phyloP scores from a whole-genome alignment of 2,329 filamentous ascomycete genomes.

The Chalaropsis thielavioides region DNA sequence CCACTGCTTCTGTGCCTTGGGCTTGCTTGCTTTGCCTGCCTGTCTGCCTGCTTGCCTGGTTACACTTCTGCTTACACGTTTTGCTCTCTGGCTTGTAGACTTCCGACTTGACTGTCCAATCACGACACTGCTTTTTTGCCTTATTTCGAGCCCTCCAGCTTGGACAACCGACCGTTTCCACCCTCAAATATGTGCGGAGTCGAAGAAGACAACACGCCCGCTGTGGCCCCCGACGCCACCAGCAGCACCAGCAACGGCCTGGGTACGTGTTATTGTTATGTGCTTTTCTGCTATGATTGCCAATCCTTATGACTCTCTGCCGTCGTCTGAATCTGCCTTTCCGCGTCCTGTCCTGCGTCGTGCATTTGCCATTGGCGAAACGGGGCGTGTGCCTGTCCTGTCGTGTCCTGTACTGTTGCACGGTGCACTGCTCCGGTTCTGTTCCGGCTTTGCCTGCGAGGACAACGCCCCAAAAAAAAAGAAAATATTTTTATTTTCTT shows the following conservation, averaged over 20 bases:
- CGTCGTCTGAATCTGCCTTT: neutral
- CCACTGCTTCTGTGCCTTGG: neutral
- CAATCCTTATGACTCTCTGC: neutral
- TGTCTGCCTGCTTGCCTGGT: neutral
- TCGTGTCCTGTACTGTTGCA: neutral
- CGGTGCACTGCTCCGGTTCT: slow-evolving; percentile 13
- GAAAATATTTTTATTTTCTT: neutral
- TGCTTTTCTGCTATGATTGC: neutral
- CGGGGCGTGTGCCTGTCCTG: neutral
- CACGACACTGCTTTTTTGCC: neutral
- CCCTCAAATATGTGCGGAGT: slow-evolving; percentile 13
- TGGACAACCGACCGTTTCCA: neutral
- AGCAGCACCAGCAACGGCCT: slow-evolving; percentile 6
- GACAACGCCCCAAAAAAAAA: slow-evolving; percentile 8
- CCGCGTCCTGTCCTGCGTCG: neutral
- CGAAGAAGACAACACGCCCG: slow-evolving; percentile 16
- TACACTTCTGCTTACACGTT: slow-evolving; percentile 10
- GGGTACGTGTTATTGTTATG: slow-evolving; percentile 8
- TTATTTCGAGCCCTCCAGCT: neutral
- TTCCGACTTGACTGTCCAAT: slow-evolving; percentile 3
- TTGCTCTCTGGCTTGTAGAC: slow-evolving; percentile 2
- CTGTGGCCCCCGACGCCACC: slow-evolving; percentile 8
- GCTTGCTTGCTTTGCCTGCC: neutral
- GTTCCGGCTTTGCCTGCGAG: slow-evolving; percentile 11
- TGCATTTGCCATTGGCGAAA: neutral